Conservation (phyloP, 2,329 filamentous ascomycete genomes). For the Fusarium paranaense region DNA sequence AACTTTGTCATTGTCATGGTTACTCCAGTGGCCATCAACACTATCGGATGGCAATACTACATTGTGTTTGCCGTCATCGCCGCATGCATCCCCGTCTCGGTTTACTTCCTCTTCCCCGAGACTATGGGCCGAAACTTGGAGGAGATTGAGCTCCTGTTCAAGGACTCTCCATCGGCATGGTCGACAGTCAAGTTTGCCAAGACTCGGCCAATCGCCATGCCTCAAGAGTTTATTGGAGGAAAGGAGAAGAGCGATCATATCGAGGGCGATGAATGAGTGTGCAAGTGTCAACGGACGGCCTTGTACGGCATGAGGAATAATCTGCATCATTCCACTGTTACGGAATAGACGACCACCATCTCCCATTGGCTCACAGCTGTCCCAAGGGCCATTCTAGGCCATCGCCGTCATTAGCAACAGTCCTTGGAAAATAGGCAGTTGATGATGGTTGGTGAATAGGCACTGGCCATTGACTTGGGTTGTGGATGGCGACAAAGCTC, state of each 20-base stretch:
- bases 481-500: not conserved
- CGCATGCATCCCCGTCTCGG: conserved; percentile 57
- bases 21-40: conserved; percentile 72
- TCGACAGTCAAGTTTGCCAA: conserved; percentile 34
- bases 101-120: conserved; percentile 53
- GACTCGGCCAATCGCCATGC: conserved; percentile 23
- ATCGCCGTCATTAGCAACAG: not conserved
- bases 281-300: not conserved
- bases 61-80: conserved; percentile 59
- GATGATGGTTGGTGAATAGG: not conserved
- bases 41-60: conserved; percentile 64
- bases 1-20: conserved; percentile 67
- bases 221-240: conserved; percentile 16
- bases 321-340: not conserved
- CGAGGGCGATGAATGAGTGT: conserved; percentile 1
- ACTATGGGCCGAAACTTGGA: conserved; percentile 47
- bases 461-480: not conserved
- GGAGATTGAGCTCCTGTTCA: conserved; percentile 46
- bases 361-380: not conserved
- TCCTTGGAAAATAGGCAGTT: not conserved
- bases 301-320: not conserved
- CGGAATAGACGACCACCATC: not conserved
- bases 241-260: conserved; percentile 29
- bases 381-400: not conserved
- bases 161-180: conserved; percentile 29